phyloP scores from a whole-genome alignment of 163 green algal species.

The Scenedesmus sp. region DNA sequence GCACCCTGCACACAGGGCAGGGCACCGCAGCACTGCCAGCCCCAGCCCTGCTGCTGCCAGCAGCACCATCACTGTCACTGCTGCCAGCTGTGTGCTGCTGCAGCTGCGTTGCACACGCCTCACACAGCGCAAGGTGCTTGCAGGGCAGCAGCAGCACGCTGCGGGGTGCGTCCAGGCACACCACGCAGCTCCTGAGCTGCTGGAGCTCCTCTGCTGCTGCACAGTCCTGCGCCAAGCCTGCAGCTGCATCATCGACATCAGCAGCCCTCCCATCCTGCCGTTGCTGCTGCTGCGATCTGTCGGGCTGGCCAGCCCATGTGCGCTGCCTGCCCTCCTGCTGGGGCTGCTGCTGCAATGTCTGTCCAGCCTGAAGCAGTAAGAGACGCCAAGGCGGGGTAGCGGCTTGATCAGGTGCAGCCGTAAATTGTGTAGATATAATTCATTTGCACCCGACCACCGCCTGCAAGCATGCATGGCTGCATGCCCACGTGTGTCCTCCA shows the following conservation, averaged over 20 bases:
- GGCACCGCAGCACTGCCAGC: neutral
- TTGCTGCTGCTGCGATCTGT: neutral
- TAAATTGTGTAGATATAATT: too few species aligned
- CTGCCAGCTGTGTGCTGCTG: neutral
- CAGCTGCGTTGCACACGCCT: neutral
- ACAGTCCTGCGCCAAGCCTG: neutral
- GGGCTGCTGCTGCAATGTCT: slow-evolving; percentile 1
- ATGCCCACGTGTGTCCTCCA: too few species aligned
- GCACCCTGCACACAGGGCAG: slow-evolving; percentile 36
- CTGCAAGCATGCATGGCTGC: neutral
- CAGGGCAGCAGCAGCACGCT: slow-evolving; percentile 48
- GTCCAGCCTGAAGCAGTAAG: neutral
- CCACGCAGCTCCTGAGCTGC: slow-evolving; percentile 31
- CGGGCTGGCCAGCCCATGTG: neutral
- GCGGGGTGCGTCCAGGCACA: slow-evolving; percentile 45
- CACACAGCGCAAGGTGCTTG: slow-evolving; percentile 48
- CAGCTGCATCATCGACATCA: neutral
- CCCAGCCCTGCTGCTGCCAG: neutral
- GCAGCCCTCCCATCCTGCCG: neutral
- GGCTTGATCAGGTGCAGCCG: too few species aligned
- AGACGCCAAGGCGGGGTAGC: too few species aligned
- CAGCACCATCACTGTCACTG: neutral
- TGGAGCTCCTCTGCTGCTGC: slow-evolving; percentile 19
- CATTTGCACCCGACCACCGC: too few species aligned
- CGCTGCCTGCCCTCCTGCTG: neutral